These are phyloP conservation scores for Scopulariopsis brevicaulis DNA, from an alignment of 2,329 filamentous ascomycete species.

Conservation along the genomic window DNA sequence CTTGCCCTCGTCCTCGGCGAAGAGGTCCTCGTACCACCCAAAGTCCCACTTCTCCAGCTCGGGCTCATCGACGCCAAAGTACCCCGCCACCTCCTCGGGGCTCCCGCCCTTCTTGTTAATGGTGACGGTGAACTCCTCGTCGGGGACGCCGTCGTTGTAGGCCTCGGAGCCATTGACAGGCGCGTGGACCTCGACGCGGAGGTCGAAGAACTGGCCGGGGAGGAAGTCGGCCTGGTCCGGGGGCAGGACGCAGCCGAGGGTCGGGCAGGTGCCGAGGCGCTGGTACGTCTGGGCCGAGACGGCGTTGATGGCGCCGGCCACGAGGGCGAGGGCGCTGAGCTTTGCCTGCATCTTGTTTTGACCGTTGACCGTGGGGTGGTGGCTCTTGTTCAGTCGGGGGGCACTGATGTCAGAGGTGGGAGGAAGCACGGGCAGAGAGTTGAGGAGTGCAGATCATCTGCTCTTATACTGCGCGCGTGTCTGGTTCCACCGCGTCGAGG, in stretches of 20 bases:
- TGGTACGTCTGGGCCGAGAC: slow-evolving; percentile 47
- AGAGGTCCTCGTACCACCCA: slow-evolving; percentile 76
- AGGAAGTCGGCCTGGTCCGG: slow-evolving; percentile 68
- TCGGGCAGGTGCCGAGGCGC: slow-evolving; percentile 46
- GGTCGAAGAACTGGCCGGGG: slow-evolving; percentile 73
- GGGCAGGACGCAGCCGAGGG: slow-evolving; percentile 47
- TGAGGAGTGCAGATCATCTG: not conserved
- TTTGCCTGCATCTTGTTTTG: slow-evolving; percentile 20
- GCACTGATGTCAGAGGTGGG: not conserved
- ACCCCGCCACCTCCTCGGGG: slow-evolving; percentile 46
- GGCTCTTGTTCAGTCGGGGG: not conserved
- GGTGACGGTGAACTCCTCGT: slow-evolving; percentile 65
- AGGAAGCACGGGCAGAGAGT: not conserved
- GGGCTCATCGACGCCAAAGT: slow-evolving; percentile 61
- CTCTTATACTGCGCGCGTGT: not conserved
- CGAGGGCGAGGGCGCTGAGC: slow-evolving; percentile 19
- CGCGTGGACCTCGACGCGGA: slow-evolving; percentile 72
- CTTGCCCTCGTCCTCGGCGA: slow-evolving; percentile 58
- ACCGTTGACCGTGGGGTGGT: not conserved
- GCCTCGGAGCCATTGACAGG: slow-evolving; percentile 73
- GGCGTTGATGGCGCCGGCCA: slow-evolving; percentile 18
- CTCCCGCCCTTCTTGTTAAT: slow-evolving; percentile 52
- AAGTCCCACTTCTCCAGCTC: slow-evolving; percentile 73
- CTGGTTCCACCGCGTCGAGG: not conserved
- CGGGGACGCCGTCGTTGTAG: slow-evolving; percentile 55